Evolutionary conservation across 2,329 filamentous ascomycete species (phyloP).

Genomic region (Fusarium sarcochroum): DNA sequence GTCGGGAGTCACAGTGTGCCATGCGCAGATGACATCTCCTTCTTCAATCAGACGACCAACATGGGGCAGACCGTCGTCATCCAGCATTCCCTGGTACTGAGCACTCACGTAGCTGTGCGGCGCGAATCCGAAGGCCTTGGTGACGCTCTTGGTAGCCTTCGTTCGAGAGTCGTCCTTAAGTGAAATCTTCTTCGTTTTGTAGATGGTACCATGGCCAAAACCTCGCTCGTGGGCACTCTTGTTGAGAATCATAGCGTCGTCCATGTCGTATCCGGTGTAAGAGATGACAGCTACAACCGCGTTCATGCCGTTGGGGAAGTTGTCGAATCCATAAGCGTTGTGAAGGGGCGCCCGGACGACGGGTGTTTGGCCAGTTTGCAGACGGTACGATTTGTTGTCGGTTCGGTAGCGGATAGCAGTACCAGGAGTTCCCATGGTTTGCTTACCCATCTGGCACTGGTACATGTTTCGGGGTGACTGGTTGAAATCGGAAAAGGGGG

Average conservation of each 20-base stretch:
- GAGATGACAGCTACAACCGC: slow-evolving; percentile 97
- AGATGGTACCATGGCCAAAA: slow-evolving; percentile 95
- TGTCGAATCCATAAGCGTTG: slow-evolving; percentile 96
- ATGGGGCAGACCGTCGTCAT: slow-evolving; percentile 88
- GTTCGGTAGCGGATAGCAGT: slow-evolving; percentile 88
- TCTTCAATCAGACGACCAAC: slow-evolving; percentile 83
- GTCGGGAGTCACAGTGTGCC: slow-evolving; percentile 88
- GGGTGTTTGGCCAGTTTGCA: slow-evolving; percentile 96
- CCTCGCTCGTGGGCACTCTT: slow-evolving; percentile 96
- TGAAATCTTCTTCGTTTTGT: slow-evolving; percentile 95
- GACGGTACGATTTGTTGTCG: slow-evolving; percentile 95
- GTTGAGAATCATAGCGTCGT: slow-evolving; percentile 99
- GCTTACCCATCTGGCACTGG: slow-evolving; percentile 99
- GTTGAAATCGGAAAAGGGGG: slow-evolving; percentile 98
- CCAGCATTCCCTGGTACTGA: slow-evolving; percentile 79
- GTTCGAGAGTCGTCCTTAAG: slow-evolving; percentile 83
- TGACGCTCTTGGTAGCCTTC: slow-evolving; percentile 76
- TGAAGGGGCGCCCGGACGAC: slow-evolving; percentile 92
- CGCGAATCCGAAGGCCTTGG: slow-evolving; percentile 92
- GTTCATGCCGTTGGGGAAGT: slow-evolving; percentile 97
- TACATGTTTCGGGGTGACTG: slow-evolving; percentile 99
- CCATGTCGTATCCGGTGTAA: slow-evolving; percentile 99
- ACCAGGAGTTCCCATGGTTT: slow-evolving; percentile 97
- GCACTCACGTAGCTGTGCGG: slow-evolving; percentile 80
- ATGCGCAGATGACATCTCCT: slow-evolving; percentile 89